phyloP scores from a whole-genome alignment of 2,329 filamentous ascomycete species.

The Penicillium griseofulvum region DNA sequence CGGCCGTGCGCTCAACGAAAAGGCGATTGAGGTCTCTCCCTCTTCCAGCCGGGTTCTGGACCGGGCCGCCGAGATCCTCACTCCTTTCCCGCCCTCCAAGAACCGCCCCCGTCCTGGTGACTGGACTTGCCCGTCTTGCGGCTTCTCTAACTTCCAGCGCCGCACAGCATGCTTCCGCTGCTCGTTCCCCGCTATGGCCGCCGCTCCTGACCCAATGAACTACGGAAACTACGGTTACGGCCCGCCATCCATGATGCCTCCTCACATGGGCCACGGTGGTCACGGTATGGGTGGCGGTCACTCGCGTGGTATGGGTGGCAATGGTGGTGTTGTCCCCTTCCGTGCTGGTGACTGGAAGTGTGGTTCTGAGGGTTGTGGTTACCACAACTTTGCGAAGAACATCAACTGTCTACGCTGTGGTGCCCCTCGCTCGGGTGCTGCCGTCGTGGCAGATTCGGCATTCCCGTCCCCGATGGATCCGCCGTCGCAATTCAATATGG shows the following conservation, averaged over 20 bases:
- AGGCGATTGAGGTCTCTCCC: slow-evolving; percentile 97
- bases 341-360: slow-evolving; percentile 99
- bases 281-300: slow-evolving; percentile 54
- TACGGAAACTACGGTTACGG: slow-evolving; percentile 59
- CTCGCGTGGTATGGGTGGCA: slow-evolving; percentile 63
- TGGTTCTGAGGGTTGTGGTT: slow-evolving; percentile 92
- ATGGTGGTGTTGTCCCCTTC: slow-evolving; percentile 88
- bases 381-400: slow-evolving; percentile 99
- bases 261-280: slow-evolving; percentile 65
- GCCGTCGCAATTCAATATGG: slow-evolving; percentile 79
- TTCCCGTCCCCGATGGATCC: slow-evolving; percentile 90
- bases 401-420: slow-evolving; percentile 96
- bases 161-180: slow-evolving; percentile 98
- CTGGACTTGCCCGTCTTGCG: slow-evolving; percentile 98
- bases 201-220: slow-evolving; percentile 71
- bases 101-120: slow-evolving; percentile 95
- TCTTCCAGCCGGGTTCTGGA: slow-evolving; percentile 96
- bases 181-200: slow-evolving; percentile 92
- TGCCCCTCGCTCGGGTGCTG: slow-evolving; percentile 87
- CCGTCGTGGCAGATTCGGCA: slow-evolving; percentile 89
- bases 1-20: slow-evolving; percentile 93
- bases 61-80: slow-evolving; percentile 90
- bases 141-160: slow-evolving; percentile 98
- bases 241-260: slow-evolving; percentile 77
- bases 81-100: slow-evolving; percentile 96